Base-by-base conservation (phyloP, 2,329 filamentous ascomycete species). In the Sordariomycetes sp. region DNA sequence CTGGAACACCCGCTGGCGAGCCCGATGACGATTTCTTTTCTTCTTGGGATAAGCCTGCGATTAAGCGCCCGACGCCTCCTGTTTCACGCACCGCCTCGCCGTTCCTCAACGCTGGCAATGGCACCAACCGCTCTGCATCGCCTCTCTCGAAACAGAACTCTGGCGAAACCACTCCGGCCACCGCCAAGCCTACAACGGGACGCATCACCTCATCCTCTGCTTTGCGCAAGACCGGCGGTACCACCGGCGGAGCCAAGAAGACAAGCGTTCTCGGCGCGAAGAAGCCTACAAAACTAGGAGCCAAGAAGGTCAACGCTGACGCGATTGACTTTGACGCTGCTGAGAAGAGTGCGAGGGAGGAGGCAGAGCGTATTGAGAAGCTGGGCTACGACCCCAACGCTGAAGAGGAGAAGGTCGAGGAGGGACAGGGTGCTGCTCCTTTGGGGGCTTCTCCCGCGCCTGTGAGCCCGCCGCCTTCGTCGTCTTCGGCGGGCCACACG, bases 11-110 rank as follows among this genome's bases (percentile, higher is more conserved):
- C n/a, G 74, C 82, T 30, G 82, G 79, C 45, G 87, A 94, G 46
- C 70, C 75, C 16, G 88, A 95, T 47, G 88, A 95, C 51, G 92
- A 96, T 57, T 98, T 98, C 70, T 98, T 98, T 64, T 94, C 90
- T 8, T 95, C 87, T 1, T 98, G 90, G 92, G 92, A 96, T 54
- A 95, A 96, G 66, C 92, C 92, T 16, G 76, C 87, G 5, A 93
- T 98, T 63, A 98, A 96, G 71, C 80, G 87, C 48, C 90, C 90
- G 23, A 95, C 86, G 43, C 94, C 94, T 45, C 90, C 92, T 12
- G 75, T 92, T 28, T 95, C 90, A 24, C 82, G 92, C 51, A 92
- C 86, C 28, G 80, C 78, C 33, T 95, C 90, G n/a, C 90, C 92
- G 2, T 94, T 95, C 70, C 70, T 95, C 40, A 88, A 79, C 53